Evolutionary conservation across 108 stramenopile species (phyloP), one percentile per base, ranked within the genome.

Genomic region (Skeletonema potamos): DNA sequence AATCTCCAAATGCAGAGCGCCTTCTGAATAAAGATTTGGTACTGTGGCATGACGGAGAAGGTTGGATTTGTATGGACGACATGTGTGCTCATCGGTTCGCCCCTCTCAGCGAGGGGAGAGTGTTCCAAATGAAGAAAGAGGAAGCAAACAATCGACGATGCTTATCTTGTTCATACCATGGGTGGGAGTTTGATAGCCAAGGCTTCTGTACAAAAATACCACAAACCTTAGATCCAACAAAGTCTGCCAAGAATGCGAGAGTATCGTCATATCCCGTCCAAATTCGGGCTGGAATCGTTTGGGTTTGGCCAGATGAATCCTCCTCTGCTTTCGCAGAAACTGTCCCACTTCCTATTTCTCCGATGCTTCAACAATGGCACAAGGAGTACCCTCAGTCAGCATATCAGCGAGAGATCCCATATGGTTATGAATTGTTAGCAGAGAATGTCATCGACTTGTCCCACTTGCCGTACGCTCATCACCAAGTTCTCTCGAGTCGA

Each of bases 51-150:
- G 68, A 62, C 33, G 76, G 70, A 1, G 65, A 39, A 18, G 51
- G 27, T 6, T 77, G 76, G 76, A 65, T 27, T 22, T 72, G 70
- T 26, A 22, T 77, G 27, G 71, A 77, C 30, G 76, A 77, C 46
- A 64, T 34, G 65, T 77, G 76, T 24, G 64, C 70, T 22, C 76
- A 77, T 66, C 70, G 76, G 48, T 77, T 77, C 39, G 76, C 71
- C n/a, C 76, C 76, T 11, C 71, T 77, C 33, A 64, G 70, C 62
- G 76, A 77, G 64, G 76, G 76, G 3, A 72, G 76, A 54, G 48
- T 77, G 18, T 33, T 77, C 28, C 20, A 32, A 28, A 13, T 18
- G 6, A 18, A 9, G 2, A 29, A 37, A 27, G 30, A 48, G 1
- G 22, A 48, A 6, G 20, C 43, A 27, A 26, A 27, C 36, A 41